phyloP scores from a whole-genome alignment of 129 eudicot species.

The Lactuca sativa region DNA sequence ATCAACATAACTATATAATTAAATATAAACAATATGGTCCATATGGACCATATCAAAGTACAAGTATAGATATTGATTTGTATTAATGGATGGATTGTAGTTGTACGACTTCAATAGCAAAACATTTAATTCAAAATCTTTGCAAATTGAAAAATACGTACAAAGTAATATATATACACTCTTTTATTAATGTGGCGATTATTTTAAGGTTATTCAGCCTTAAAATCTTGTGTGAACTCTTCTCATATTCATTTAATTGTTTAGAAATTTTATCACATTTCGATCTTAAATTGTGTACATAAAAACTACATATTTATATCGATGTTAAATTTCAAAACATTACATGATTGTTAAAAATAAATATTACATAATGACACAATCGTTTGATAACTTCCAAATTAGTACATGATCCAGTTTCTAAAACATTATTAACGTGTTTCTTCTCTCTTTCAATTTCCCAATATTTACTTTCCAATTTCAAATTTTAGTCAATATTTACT shows the following conservation, averaged over 20 bases:
- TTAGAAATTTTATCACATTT: background rate
- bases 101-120: background rate
- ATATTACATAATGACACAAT: background rate
- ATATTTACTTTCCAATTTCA: background rate
- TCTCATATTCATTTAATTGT: background rate
- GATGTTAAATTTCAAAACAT: background rate
- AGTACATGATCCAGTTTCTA: conserved; percentile 12
- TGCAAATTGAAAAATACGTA: background rate
- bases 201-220: background rate
- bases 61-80: background rate
- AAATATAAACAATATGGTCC: background rate
- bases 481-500: background rate
- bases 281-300: background rate
- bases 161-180: background rate
- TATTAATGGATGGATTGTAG: background rate
- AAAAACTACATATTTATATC: background rate
- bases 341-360: background rate
- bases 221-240: background rate
- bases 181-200: background rate
- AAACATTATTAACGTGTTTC: background rate
- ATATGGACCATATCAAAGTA: background rate
- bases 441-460: background rate
- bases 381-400: conserved; percentile 26
- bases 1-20: background rate
- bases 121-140: background rate